Conservation (phyloP, 2,329 filamentous ascomycete species). For the Ophiostoma himal-ulmi region DNA sequence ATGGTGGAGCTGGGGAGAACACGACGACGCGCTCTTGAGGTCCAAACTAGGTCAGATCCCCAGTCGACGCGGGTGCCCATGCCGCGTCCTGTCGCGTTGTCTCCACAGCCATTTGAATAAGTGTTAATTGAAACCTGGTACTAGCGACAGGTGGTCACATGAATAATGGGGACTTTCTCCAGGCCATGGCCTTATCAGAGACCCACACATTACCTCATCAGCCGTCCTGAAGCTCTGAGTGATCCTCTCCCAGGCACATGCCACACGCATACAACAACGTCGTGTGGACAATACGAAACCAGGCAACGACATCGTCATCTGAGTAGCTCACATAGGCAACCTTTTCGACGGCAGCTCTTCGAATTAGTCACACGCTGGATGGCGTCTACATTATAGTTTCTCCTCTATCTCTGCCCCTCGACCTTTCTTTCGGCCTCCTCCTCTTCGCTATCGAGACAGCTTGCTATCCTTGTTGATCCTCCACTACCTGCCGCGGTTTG, state of each 20-base stretch:
- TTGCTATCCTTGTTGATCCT: neutral
- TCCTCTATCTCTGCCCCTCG: neutral
- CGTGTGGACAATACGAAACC: slow-evolving; percentile 14
- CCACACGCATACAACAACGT: neutral
- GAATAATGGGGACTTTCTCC: neutral
- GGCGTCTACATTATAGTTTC: neutral
- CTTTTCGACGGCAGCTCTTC: neutral
- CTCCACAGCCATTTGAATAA: neutral
- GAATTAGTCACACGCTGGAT: neutral
- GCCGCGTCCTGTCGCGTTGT: slow-evolving; percentile 24
- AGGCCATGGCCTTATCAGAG: slow-evolving; percentile 6
- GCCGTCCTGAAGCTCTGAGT: neutral
- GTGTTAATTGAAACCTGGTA: neutral
- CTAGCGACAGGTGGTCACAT: slow-evolving; percentile 17
- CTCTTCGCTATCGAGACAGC: neutral
- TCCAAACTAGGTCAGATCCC: slow-evolving; percentile 8
- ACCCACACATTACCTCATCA: slow-evolving; percentile 18
- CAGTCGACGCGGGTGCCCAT: slow-evolving; percentile 17
- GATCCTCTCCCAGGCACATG: slow-evolving; percentile 10
- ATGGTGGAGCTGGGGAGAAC: neutral
- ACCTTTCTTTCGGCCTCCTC: neutral
- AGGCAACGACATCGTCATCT: slow-evolving; percentile 12
- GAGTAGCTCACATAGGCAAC: slow-evolving; percentile 13
- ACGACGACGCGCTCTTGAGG: slow-evolving; percentile 21
- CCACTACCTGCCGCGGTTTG: neutral